Conservation (phyloP, 2,329 filamentous ascomycete genomes). For the Escovopsis weberi region DNA sequence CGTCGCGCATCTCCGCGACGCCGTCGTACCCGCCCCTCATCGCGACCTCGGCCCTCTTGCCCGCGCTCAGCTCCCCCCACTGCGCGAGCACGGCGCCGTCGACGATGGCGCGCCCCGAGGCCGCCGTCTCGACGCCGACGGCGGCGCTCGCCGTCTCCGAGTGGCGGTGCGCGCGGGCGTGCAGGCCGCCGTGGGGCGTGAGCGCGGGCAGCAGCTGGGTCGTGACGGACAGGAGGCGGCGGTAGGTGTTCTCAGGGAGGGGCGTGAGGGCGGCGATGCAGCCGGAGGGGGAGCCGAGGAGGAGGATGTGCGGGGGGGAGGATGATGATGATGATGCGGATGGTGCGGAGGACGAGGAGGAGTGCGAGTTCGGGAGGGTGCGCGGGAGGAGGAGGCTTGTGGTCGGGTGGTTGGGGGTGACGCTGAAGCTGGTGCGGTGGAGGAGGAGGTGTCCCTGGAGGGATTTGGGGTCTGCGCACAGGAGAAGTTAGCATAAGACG, state of each 20-base stretch:
- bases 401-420: constrained; percentile 62
- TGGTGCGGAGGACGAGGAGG: constrained; percentile 10
- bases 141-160: constrained; percentile 26
- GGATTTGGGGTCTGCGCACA: constrained; percentile 68
- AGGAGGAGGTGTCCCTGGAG: constrained; percentile 78
- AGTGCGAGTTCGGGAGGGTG: constrained; percentile 31
- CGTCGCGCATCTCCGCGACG: constrained; percentile 52
- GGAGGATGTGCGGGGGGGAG: constrained; percentile 31
- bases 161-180: constrained; percentile 63
- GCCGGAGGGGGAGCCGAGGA: constrained; percentile 64
- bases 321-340: constrained; percentile 8
- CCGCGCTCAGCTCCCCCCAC: constrained; percentile 62
- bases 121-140: constrained; percentile 40
- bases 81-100: constrained; percentile 64
- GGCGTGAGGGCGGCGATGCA: constrained; percentile 63
- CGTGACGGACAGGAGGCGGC: constrained; percentile 67
- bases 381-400: constrained; percentile 63
- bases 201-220: constrained; percentile 66
- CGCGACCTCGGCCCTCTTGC: constrained; percentile 57
- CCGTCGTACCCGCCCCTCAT: constrained; percentile 54
- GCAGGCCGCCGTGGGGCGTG: constrained; percentile 64
- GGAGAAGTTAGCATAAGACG: background rate
- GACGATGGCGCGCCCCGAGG: constrained; percentile 50
- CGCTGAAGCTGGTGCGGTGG: constrained; percentile 76
- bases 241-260: constrained; percentile 65